Conservation (phyloP, 2,329 filamentous ascomycete species). For the Lasiodiplodia hormozganensis region DNA sequence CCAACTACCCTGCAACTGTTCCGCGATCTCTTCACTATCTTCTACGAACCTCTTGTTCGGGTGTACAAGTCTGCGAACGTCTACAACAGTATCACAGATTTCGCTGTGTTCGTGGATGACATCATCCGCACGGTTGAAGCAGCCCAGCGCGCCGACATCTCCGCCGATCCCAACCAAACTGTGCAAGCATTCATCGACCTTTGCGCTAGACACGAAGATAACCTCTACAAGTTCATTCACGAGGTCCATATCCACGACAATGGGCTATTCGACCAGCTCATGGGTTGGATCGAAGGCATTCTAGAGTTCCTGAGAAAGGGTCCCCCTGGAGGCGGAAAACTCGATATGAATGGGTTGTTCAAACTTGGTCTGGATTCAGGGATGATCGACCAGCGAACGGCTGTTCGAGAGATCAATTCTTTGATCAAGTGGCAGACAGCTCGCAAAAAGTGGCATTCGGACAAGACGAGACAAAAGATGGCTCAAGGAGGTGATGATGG, state of each 20-base stretch:
- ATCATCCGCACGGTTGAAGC: conserved; percentile 80
- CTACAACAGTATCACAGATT: conserved; percentile 96
- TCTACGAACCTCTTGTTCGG: conserved; percentile 95
- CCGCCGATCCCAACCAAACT: conserved; percentile 95
- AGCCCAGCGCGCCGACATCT: conserved; percentile 77
- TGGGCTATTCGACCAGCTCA: conserved; percentile 91
- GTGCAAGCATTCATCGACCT: conserved; percentile 98
- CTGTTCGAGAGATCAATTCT: conserved; percentile 79
- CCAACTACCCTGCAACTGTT: conserved; percentile 96
- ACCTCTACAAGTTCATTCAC: conserved; percentile 99
- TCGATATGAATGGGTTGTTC: conserved; percentile 95
- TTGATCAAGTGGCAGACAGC: conserved; percentile 94
- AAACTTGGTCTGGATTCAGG: conserved; percentile 75
- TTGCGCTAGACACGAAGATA: conserved; percentile 91
- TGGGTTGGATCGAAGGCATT: conserved; percentile 97
- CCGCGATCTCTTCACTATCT: conserved; percentile 95
- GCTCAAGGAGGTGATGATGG: conserved; percentile 70
- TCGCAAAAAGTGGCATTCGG: conserved; percentile 96
- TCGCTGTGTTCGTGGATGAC: conserved; percentile 90
- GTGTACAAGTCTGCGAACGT: conserved; percentile 99
- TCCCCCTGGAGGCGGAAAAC: conserved; percentile 75
- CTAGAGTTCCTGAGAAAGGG: conserved; percentile 90
- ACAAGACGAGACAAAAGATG: conserved; percentile 99
- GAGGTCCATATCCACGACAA: conserved; percentile 98
- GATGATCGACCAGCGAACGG: conserved; percentile 72